Percentiles rank a stretch among this genome's conserved stretches.
Evolutionary conservation across 2,329 filamentous ascomycete genomes (phyloP).

Genomic region (Ophidiomyces ophidiicola): DNA sequence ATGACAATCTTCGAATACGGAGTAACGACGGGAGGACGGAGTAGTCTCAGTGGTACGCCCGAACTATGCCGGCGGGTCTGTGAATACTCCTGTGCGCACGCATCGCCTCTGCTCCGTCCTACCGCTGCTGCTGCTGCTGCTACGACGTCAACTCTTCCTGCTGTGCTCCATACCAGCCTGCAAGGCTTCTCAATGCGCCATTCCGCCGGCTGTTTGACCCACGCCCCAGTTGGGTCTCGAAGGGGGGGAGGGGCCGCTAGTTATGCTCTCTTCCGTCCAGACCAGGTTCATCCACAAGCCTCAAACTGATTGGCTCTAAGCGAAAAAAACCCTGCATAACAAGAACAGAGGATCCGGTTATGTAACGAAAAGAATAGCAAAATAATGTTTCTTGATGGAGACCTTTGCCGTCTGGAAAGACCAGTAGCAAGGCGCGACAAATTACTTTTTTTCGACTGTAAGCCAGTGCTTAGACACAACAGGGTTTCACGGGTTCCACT

Average conservation of each 20-base stretch:
- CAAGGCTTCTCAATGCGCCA: slow-evolving; percentile 9
- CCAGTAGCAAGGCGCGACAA: neutral
- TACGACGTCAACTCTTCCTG: too few species aligned
- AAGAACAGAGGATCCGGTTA: neutral
- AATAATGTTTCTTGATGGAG: slow-evolving; percentile 8
- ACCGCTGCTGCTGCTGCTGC: too few species aligned
- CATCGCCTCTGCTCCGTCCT: too few species aligned
- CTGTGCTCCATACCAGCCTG: too few species aligned
- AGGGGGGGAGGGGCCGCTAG: slow-evolving; percentile 1
- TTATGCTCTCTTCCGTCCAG: neutral
- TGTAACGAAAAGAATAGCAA: too few species aligned
- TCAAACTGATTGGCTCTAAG: slow-evolving; percentile 5
- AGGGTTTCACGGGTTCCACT: slow-evolving; percentile 8
- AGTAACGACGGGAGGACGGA: too few species aligned
- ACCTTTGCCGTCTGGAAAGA: neutral
- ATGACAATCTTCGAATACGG: too few species aligned
- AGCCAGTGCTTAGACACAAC: neutral
- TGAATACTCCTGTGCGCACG: too few species aligned
- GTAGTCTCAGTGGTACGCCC: too few species aligned
- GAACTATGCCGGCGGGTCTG: too few species aligned
- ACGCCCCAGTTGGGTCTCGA: slow-evolving; percentile 9
- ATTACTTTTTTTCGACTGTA: neutral
- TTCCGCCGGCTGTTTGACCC: slow-evolving; percentile 12
- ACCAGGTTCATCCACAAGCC: neutral
- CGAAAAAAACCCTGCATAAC: slow-evolving; percentile 9